phyloP scores from a whole-genome alignment of 1,139 yeast species.

The Pichiaceae sp. region DNA sequence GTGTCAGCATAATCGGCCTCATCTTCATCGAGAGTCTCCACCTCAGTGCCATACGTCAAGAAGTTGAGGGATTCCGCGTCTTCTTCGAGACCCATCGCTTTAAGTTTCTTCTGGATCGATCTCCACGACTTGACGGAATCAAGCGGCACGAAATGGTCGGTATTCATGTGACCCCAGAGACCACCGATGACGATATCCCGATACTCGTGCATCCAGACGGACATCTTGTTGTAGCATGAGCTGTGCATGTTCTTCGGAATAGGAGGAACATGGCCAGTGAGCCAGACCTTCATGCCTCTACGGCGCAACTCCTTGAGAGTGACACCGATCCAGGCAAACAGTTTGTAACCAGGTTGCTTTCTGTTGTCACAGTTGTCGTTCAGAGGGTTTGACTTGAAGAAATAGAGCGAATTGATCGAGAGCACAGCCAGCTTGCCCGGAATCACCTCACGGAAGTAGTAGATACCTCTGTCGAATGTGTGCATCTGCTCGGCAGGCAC shows the following conservation, averaged over 20 bases:
- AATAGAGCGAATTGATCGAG: slow-evolving; percentile 68
- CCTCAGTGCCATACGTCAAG: slow-evolving; percentile 11
- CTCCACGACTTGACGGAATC: slow-evolving; percentile 64
- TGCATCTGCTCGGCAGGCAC: slow-evolving; percentile 77
- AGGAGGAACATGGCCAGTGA: slow-evolving; percentile 85
- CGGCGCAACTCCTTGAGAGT: slow-evolving; percentile 64
- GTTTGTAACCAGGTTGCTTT: slow-evolving; percentile 72
- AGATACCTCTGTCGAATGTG: slow-evolving; percentile 66
- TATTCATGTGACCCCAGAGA: slow-evolving; percentile 80
- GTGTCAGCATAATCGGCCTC: slow-evolving; percentile 8
- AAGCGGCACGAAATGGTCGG: slow-evolving; percentile 75
- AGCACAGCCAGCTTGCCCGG: slow-evolving; percentile 71
- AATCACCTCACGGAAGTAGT: slow-evolving; percentile 65
- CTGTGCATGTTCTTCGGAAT: slow-evolving; percentile 67
- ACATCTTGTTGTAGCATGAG: slow-evolving; percentile 63
- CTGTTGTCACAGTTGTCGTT: slow-evolving; percentile 70
- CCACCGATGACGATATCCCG: slow-evolving; percentile 80
- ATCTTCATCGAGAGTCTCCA: slow-evolving; percentile 1
- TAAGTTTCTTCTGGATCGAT: slow-evolving; percentile 29
- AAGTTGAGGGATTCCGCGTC: slow-evolving; percentile 9
- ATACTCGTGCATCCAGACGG: slow-evolving; percentile 73
- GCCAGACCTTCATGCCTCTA: slow-evolving; percentile 79
- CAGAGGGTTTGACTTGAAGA: slow-evolving; percentile 69
- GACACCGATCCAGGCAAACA: slow-evolving; percentile 71
- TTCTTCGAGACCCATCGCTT: slow-evolving; percentile 13